Evolutionary conservation across 2,329 filamentous ascomycete species (phyloP), one percentile per base, ranked within the genome.

Genomic region (Aspergillus pseudoglaucus): DNA sequence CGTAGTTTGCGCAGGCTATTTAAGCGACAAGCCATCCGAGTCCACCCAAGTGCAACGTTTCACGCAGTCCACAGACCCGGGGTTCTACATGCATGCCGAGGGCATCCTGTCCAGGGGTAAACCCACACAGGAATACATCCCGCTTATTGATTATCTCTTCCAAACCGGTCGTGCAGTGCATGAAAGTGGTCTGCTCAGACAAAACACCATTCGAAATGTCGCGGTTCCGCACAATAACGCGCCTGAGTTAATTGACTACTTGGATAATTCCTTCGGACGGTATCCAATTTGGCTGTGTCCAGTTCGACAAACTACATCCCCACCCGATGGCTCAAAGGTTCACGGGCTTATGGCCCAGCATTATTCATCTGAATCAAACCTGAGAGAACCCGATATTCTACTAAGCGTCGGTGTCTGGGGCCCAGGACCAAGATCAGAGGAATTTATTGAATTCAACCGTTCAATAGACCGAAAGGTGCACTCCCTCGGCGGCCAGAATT

Each of bases 51-150:
- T 66, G 1, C 66, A 64, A n/a, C 68, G 60, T 0, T 85, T 87
- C 62, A 77, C 76, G 12, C 70, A 76, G 14, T 68, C 76, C 0
- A 62, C 61, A 3, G 84, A 89, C 53, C 79, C 82, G 0, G 88
- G 85, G 85, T 87, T 87, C 59, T 88, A 87, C 51, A 68, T 87
- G 4, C 83, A 85, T 53, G 83, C 44, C n/a, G 40, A 49, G 25
- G 37, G 37, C 4, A 50, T 49, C 32, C 30, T 45, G 12, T 37
- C 45, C 8, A 35, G 44, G 4, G 42, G 27, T 6, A 38, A 14
- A n/a, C 37, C 41, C 22, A 35, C 25, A 15, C 25, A 17, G 8
- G 40, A 42, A 5, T 42, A 25, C n/a, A 25, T 25, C 6, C 12
- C 67, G 4, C 48, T 69, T 3, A 53, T 55, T 12, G 64, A 67